Evolutionary conservation across 306 rosid genomes (phyloP), one percentile per base, ranked within the genome.

Genomic region (Bauhinia variegata): DNA sequence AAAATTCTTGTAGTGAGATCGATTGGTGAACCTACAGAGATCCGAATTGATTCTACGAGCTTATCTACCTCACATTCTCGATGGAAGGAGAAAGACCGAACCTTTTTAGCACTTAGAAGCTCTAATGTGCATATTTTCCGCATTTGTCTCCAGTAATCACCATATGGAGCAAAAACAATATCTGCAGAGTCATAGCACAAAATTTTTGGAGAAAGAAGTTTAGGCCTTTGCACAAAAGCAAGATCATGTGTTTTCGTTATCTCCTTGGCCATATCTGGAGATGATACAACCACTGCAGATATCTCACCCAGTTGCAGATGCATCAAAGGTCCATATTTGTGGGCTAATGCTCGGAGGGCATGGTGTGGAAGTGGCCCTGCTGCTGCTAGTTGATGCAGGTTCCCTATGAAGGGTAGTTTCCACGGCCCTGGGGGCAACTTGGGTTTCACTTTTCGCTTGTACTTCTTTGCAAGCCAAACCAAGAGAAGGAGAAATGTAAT

Each of bases 91-190:
- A 34, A 64, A 14, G 77, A 54, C 8, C 57, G 63, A 54, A 79
- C 77, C 0, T 76, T 68, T 8, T 56, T 39, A 9, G 70, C 3
- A 61, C 77, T 70, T 5, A 75, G 16, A 38, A 79, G 52, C 68
- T 75, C 80, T 13, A 37, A 6, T 0, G 17, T 60, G 57, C 67
- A 78, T 30, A 78, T 50, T 51, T 63, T 78, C 32, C 68, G 49
- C 12, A 63, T 70, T 44, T 79, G 67, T 54, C 79, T 73, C 79
- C 76, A 73, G 48, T 79, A 73, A 37, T 73, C 69, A 14, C 73
- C 68, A 15, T 50, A 36, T 5, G 74, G 67, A 5, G 83, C 28
- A 34, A 47, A 62, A 13, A 4, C 48, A 54, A 73, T 68, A 28
- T 70, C 65, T 18, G 61, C 34, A 6, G 50, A 6, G 4, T 11